Evolutionary conservation across 768 basidiomycete genomes (phyloP).

Genomic region (Mycena galopus): DNA sequence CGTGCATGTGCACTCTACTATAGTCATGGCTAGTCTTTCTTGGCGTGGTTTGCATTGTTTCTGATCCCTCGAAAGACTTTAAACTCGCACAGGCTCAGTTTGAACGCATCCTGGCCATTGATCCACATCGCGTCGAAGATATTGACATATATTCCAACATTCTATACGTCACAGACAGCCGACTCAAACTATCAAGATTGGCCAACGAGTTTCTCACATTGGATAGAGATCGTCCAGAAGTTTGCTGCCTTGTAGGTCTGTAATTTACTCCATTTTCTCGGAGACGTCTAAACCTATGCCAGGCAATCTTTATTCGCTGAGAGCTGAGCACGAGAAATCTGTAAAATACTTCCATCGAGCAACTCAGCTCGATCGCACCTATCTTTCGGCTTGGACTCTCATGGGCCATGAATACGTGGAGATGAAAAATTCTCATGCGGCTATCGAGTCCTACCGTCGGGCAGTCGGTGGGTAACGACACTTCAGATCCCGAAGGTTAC

Average conservation of each 20-base stretch:
- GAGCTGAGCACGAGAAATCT: conserved; percentile 95
- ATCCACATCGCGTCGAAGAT: conserved; percentile 93
- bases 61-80: conserved; percentile 71
- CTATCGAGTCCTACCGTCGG: conserved; percentile 96
- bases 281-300: conserved; percentile 3
- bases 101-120: conserved; percentile 80
- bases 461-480: conserved; percentile 82
- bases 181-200: conserved; percentile 87
- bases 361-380: conserved; percentile 94
- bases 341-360: conserved; percentile 95
- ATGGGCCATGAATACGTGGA: conserved; percentile 99
- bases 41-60: conserved; percentile 17
- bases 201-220: conserved; percentile 92
- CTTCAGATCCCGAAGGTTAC: not conserved
- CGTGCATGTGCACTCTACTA: conserved; percentile 92
- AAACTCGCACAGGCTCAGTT: conserved; percentile 88
- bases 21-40: conserved; percentile 76
- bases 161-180: conserved; percentile 93
- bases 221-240: conserved; percentile 95
- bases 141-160: conserved; percentile 98
- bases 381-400: conserved; percentile 97
- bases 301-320: conserved; percentile 98
- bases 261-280: conserved; percentile 21
- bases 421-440: conserved; percentile 99
- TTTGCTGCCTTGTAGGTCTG: conserved; percentile 95